Evolutionary conservation across 108 stramenopile species (phyloP), one percentile per base, ranked within the genome.

Genomic region (Fragilaria radians): DNA sequence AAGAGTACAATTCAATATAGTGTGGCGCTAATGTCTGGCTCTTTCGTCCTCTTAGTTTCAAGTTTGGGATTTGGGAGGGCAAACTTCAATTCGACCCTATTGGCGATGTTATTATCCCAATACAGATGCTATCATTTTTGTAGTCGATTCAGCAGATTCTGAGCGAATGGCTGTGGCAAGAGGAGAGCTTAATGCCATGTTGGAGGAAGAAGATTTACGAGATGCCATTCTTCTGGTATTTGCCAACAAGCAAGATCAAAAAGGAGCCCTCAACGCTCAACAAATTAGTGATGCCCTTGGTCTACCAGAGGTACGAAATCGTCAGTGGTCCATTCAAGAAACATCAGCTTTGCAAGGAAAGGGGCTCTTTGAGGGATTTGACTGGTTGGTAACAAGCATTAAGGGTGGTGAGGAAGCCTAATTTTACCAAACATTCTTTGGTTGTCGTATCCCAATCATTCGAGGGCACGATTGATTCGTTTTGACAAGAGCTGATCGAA

Each of bases 1-100:
- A n/a, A n/a, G n/a, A n/a, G n/a, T n/a, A n/a, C n/a, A n/a, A n/a
- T n/a, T n/a, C n/a, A n/a, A n/a, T n/a, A n/a, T n/a, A n/a, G n/a
- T n/a, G n/a, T n/a, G n/a, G n/a, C n/a, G n/a, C n/a, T n/a, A n/a
- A n/a, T n/a, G n/a, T 14, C 57, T 62, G 36, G 11, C 11, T 14
- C 23, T 42, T 24, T 60, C 59, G 52, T 28, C 36, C 28, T 51
- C 9, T 29, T 45, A 97, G 87, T 99, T 99, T 73, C 99, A 96
- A 90, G 99, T 99, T 27, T 99, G 99, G 99, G 99, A 99, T 67
- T 72, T 99, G 32, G 99, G 97, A 27, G 99, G 99, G 17, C 97
- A 99, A 80, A 98, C 97, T 2, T 91, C 84, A 52, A 99, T 99
- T 65, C 94, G 99, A 52, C 99, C 99, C 4, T 99, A 98, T 70